Evolutionary conservation across 306 rosid genomes (phyloP), one percentile per base, ranked within the genome.

Genomic region (Pyrus pyrifolia): DNA sequence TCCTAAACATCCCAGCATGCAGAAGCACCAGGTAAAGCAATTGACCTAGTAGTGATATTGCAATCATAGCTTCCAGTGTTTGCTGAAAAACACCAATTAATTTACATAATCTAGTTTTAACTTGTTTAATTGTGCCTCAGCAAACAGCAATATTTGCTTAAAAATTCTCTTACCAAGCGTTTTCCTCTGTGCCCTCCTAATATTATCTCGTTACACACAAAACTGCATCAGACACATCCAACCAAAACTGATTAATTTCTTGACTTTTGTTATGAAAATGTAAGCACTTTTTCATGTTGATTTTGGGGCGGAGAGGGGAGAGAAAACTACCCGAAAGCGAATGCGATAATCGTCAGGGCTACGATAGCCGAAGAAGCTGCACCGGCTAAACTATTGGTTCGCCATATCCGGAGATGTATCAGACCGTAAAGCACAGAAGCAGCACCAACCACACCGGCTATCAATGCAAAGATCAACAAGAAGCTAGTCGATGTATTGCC

Each of bases 401-500:
- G 72, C 86, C 85, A 86, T 52, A 78, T 75, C 33, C 83, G 62
- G 29, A 80, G 79, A 71, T 86, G 86, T 69, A 78, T 17, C 21
- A 78, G 42, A 68, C 85, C 89, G 29, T 61, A 31, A 13, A 77
- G 59, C 68, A 80, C 83, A 42, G 85, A 85, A 66, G 79, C 72
- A 72, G 53, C 67, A 11, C 86, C 85, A 45, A 80, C 63, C 23
- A 70, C 76, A 27, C 89, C 83, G 3, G 79, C 83, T 10, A 74
- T 9, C 73, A 86, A 38, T 17, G 85, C 86, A 55, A 77, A 86
- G 51, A 70, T 68, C 75, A 85, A 70, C 89, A 86, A 53, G 13
- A 82, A 70, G 73, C 77, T 83, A 7, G 89, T 82, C 55, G 86
- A 65, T 70, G 83, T 62, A 3, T 85, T 85, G 38, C 86, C 85